Base-by-base conservation (phyloP, 306 rosid genomes). In the Cajanus cajan region DNA sequence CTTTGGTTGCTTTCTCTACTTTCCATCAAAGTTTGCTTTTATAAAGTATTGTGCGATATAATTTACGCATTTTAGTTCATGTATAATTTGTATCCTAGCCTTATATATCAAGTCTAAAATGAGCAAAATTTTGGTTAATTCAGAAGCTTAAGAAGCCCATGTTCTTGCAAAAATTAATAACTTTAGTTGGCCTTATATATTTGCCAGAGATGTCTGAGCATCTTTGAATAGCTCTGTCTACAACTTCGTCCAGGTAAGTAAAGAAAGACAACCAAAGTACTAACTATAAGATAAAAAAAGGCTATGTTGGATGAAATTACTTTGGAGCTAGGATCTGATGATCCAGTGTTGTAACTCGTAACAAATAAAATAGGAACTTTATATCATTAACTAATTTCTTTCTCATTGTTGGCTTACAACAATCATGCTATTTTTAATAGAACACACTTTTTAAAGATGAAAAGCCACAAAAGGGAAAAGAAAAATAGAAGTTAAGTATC, bases 21-120 rank as follows among this genome's bases (percentile, higher is more conserved):
- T 68, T 57, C 65, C 19, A 24, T 45, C 64, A 21, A 61, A 52
- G 22, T 52, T 74, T 59, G 22, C 59, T 58, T 65, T 71, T 75
- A 58, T 28, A 3, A 34, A 37, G 55, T 24, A 37, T 18, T 14
- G 37, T 39, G 10, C 48, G 61, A 64, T 68, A 21, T 55, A 41
- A 50, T 65, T 71, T 34, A 21, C 36, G n/a, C 45, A 74, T 22
- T 67, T 57, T 55, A 45, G 13, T 57, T 74, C 76, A 57, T 54
- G 6, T 7, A 28, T 68, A 34, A 37, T 47, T 40, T 47, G 15
- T 61, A 25, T 41, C 6, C 36, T 68, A 41, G 55, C 19, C 24
- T 8, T 21, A 31, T 48, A 33, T 48, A 16, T 11, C 72, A 59
- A 59, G 25, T 72, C 22, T 65, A 24, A 22, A 71, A 45, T 24